Conservation (phyloP, 768 basidiomycete species). For the Gautieria morchelliformis region DNA sequence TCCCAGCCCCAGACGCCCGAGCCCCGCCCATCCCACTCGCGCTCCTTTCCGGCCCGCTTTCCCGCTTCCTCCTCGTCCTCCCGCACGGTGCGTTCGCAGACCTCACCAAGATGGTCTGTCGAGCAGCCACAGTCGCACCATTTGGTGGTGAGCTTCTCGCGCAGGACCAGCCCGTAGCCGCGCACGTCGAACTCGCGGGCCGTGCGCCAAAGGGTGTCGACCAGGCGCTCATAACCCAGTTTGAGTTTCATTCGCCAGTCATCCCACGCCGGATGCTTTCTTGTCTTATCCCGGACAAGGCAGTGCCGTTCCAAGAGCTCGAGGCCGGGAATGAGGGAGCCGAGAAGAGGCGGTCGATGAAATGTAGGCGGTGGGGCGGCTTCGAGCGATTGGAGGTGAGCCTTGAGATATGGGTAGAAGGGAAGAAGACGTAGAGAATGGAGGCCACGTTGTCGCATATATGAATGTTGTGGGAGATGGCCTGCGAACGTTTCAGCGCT, state of each 20-base stretch:
- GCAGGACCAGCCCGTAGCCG: constrained; percentile 58
- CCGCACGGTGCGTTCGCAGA: constrained; percentile 63
- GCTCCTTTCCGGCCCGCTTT: constrained; percentile 51
- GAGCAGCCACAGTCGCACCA: constrained; percentile 81
- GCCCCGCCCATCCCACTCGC: constrained; percentile 72
- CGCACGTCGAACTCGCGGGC: constrained; percentile 63
- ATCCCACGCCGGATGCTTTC: constrained; percentile 36
- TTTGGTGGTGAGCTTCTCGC: constrained; percentile 63
- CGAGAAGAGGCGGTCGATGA: constrained; percentile 57
- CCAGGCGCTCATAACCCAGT: constrained; percentile 53
- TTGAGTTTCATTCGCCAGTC: constrained; percentile 54
- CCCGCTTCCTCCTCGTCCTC: constrained; percentile 59
- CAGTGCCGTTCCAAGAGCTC: constrained; percentile 33
- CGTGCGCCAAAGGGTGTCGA: constrained; percentile 60
- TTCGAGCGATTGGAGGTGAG: constrained; percentile 54
- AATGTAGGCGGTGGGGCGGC: constrained; percentile 47
- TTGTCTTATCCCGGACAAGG: constrained; percentile 10
- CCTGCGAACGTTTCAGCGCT: constrained; percentile 29
- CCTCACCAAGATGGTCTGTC: constrained; percentile 68
- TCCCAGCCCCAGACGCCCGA: constrained; percentile 62
- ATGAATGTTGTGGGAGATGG: constrained; percentile 57
- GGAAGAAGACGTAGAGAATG: constrained; percentile 61
- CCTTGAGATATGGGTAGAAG: constrained; percentile 45
- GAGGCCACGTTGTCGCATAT: constrained; percentile 56
- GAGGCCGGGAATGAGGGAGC: constrained; percentile 46